Evolutionary conservation across 208 protist genomes (phyloP).

Genomic region (Trypanosoma boissoni): DNA sequence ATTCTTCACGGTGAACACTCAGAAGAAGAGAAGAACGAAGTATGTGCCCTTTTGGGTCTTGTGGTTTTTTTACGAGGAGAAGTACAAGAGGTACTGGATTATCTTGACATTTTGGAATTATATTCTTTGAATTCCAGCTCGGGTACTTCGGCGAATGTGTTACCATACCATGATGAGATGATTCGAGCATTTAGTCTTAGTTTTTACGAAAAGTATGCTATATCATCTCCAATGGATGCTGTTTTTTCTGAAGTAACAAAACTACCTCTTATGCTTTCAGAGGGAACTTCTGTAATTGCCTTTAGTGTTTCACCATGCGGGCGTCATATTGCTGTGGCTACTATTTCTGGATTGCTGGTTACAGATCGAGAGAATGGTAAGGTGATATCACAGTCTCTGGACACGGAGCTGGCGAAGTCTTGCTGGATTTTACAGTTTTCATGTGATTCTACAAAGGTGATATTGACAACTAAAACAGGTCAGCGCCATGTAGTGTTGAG

Average conservation of each 20-base stretch:
- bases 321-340: conserved; percentile 50
- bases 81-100: conserved; percentile 62
- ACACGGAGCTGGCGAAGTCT: conserved; percentile 24
- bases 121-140: conserved; percentile 20
- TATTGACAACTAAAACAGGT: conserved; percentile 53
- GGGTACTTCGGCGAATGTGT: conserved; percentile 22
- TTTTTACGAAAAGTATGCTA: conserved; percentile 28
- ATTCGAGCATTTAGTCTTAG: conserved; percentile 42
- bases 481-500: conserved; percentile 51
- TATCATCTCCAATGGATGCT: conserved; percentile 67
- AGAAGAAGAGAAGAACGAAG: conserved; percentile 27
- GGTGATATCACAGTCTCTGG: conserved; percentile 31
- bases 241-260: conserved; percentile 46
- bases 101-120: conserved; percentile 54
- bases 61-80: conserved; percentile 52
- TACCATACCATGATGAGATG: conserved; percentile 50
- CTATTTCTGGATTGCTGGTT: conserved; percentile 37
- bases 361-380: conserved; percentile 40
- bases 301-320: conserved; percentile 78
- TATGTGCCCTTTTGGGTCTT: conserved; percentile 54
- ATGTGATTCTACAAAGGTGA: conserved; percentile 45
- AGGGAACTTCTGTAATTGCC: conserved; percentile 54
- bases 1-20: conserved; percentile 26
- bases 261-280: conserved; percentile 51
- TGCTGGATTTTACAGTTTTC: conserved; percentile 65